These are phyloP conservation scores for Aspergillus luchuensis DNA, from an alignment of 2,329 filamentous ascomycete genomes.

Conservation along the genomic window DNA sequence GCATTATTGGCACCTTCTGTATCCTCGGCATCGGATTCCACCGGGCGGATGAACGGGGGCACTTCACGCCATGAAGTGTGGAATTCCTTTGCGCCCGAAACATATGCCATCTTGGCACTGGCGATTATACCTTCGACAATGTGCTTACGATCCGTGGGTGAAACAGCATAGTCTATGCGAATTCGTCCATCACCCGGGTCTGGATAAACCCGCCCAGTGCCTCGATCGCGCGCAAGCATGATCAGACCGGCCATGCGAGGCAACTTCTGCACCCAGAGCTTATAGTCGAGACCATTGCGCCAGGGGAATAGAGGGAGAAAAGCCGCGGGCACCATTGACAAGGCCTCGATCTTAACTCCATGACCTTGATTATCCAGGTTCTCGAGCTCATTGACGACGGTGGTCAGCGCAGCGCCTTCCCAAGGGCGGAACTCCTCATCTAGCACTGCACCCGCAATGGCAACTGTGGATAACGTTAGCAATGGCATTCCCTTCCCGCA, in stretches of 20 bases:
- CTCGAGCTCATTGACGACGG: constrained; percentile 74
- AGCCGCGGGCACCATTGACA: constrained; percentile 71
- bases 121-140: constrained; percentile 72
- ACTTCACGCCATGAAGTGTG: constrained; percentile 64
- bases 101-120: constrained; percentile 74
- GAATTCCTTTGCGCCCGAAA: constrained; percentile 79
- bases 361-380: constrained; percentile 79
- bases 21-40: constrained; percentile 24
- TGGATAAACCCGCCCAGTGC: constrained; percentile 71
- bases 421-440: constrained; percentile 70
- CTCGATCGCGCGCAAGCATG: constrained; percentile 72
- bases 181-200: constrained; percentile 68
- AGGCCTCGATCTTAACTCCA: constrained; percentile 77
- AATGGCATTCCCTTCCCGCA: background rate
- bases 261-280: constrained; percentile 69
- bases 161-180: constrained; percentile 70
- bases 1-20: constrained; percentile 55
- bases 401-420: constrained; percentile 79
- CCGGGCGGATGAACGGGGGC: constrained; percentile 61
- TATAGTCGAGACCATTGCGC: constrained; percentile 69
- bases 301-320: constrained; percentile 67
- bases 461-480: constrained; percentile 24
- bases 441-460: constrained; percentile 61
- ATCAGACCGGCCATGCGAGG: constrained; percentile 73
- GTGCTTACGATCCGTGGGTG: constrained; percentile 70